Percentiles rank a stretch among this genome's conserved stretches.
These are phyloP conservation scores for Cercospora sojina DNA, from an alignment of 2,329 filamentous ascomycete genomes.

Conservation along the genomic window DNA sequence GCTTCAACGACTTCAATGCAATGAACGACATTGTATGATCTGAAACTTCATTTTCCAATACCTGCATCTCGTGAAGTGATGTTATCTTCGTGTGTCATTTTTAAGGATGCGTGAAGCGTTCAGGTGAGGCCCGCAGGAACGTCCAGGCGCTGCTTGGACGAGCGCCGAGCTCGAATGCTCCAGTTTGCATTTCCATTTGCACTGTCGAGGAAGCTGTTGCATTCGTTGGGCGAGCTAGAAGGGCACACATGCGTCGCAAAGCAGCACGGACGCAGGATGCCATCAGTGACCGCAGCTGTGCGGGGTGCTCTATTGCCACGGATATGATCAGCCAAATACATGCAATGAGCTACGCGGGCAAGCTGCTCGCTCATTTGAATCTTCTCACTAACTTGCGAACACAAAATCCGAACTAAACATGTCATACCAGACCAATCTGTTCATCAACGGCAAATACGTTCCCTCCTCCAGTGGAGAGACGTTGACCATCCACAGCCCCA, in stretches of 20 bases:
- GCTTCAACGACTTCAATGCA: background rate
- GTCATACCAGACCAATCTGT: constrained; percentile 38
- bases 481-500: constrained; percentile 12
- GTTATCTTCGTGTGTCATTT: background rate
- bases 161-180: too few relatives aligned
- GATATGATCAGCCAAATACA: background rate
- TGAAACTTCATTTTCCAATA: background rate
- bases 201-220: too few relatives aligned
- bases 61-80: background rate
- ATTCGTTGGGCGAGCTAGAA: too few relatives aligned
- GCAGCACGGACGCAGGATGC: background rate
- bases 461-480: constrained; percentile 13
- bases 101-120: too few relatives aligned
- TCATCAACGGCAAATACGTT: constrained; percentile 37
- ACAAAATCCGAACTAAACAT: background rate
- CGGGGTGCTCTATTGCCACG: background rate
- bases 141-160: too few relatives aligned
- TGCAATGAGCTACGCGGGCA: background rate
- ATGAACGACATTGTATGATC: constrained; percentile 5
- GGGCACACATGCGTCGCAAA: too few relatives aligned
- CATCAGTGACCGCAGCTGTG: background rate
- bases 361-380: background rate
- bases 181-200: too few relatives aligned
- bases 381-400: background rate
- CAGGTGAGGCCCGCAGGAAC: too few relatives aligned